These are phyloP conservation scores for Gracilaria gracilis DNA, from an alignment of 23 red algal species.

Conservation along the genomic window DNA sequence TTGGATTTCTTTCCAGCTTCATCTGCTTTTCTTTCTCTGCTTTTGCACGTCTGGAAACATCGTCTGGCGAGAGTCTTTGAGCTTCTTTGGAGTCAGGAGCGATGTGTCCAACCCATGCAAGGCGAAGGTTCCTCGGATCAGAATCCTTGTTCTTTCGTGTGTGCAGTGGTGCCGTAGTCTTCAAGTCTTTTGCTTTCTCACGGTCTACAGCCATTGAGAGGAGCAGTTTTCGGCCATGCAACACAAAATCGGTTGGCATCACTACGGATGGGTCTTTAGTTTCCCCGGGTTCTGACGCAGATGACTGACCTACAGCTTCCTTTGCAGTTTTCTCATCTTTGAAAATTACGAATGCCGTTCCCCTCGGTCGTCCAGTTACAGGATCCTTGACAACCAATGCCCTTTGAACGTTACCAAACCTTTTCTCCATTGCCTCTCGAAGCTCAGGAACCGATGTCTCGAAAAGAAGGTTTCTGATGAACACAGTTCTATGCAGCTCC, in stretches of 20 bases:
- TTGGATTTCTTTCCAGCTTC: constrained; percentile 83
- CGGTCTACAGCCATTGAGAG: constrained; percentile 58
- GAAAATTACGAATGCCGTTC: constrained; percentile 91
- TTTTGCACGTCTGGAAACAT: constrained; percentile 56
- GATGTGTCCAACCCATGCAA: constrained; percentile 78
- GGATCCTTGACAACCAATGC: constrained; percentile 77
- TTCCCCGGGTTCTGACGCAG: not conserved
- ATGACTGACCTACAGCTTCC: constrained; percentile 33
- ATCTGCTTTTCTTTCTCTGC: constrained; percentile 61
- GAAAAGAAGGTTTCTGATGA: constrained; percentile 81
- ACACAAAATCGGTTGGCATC: constrained; percentile 21
- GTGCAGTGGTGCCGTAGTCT: not conserved
- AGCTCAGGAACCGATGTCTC: constrained; percentile 78
- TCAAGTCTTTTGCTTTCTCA: constrained; percentile 16
- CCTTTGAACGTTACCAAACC: constrained; percentile 75
- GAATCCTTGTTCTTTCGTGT: constrained; percentile 34
- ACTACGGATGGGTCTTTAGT: not conserved
- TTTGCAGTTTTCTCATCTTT: constrained; percentile 10
- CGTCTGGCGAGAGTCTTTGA: constrained; percentile 49
- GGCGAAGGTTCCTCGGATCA: constrained; percentile 78
- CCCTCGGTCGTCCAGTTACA: constrained; percentile 65
- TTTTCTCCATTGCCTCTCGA: constrained; percentile 31
- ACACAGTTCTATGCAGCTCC: constrained; percentile 79
- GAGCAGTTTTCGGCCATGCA: constrained; percentile 54
- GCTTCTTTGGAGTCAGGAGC: constrained; percentile 48